Evolutionary conservation across 805 yeast species (phyloP), one percentile per base, ranked within the genome.

Genomic region (Candida taoyuanica): DNA sequence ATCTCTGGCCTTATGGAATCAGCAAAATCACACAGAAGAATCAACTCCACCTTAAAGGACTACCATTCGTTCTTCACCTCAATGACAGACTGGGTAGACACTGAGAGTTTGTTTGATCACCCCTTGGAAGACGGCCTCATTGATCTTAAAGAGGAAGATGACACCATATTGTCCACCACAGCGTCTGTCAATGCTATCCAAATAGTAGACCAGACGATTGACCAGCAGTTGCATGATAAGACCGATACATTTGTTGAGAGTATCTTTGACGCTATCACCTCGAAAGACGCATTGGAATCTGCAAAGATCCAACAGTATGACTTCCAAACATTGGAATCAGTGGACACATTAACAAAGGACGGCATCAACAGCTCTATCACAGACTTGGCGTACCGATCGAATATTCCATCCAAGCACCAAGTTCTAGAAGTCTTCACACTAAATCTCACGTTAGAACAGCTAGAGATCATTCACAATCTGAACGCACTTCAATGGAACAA

Each of bases 401-500:
- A 47, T 11, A 46, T 51, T 13, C 28, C 46, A 37, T 32, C 44
- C 29, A 37, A 45, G n/a, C 21, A 31, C 15, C 12, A 50, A 30
- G 44, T 46, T 9, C 21, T 49, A 27, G 44, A 40, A 12, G 44
- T 51, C 17, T 54, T 56, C 40, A 44, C 62, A 29, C 46, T 74
- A 36, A 59, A 63, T 5, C 55, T 78, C 32, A 58, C 65, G 5
- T 43, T 51, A 8, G 44, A 54, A 23, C 89, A 85, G 53, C 50
- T 60, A 36, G 62, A 56, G 12, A 82, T 84, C 29, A 68, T 83
- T 23, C 60, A 60, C 20, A 67, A 70, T 36, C 68, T 86, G 55
- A 85, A 85, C 57, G 48, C 59, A 4, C 56, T 85, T 5, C 52
- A 63, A 2, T 87, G 95, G 95, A 58, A 64, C 30, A 86, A 85